These are phyloP conservation scores for Fusarium graminum DNA, from an alignment of 2,329 filamentous ascomycete species.

Conservation along the genomic window DNA sequence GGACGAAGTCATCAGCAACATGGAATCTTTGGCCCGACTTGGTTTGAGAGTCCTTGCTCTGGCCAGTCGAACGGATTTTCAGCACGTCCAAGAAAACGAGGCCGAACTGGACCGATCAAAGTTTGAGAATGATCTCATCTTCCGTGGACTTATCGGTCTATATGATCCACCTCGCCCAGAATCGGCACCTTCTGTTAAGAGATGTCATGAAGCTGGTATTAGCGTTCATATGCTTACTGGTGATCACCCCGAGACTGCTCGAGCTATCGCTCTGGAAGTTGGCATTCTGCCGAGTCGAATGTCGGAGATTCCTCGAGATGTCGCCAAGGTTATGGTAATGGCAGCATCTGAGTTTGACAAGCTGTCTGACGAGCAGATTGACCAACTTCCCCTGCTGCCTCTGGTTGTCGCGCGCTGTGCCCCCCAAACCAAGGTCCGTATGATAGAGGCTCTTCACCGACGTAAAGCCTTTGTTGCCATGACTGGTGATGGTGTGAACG, in stretches of 20 bases:
- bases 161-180: conserved; percentile 79
- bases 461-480: conserved; percentile 75
- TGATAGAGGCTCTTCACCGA: conserved; percentile 79
- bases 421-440: conserved; percentile 78
- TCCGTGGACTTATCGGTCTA: conserved; percentile 78
- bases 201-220: conserved; percentile 72
- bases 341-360: conserved; percentile 75
- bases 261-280: conserved; percentile 73
- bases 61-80: conserved; percentile 65
- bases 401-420: conserved; percentile 78
- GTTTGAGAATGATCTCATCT: conserved; percentile 72
- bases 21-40: conserved; percentile 75
- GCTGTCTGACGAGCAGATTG: conserved; percentile 73
- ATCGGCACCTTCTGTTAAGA: conserved; percentile 69
- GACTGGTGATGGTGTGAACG: conserved; percentile 80
- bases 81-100: conserved; percentile 52
- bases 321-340: conserved; percentile 73
- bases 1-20: conserved; percentile 72
- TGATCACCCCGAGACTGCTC: conserved; percentile 74
- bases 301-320: conserved; percentile 64
- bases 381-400: conserved; percentile 71
- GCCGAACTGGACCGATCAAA: conserved; percentile 64
- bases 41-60: conserved; percentile 78
- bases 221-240: conserved; percentile 78
- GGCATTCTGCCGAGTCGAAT: conserved; percentile 70